Percentiles rank a stretch among this genome's conserved stretches.
Conservation (phyloP, 2,329 filamentous ascomycete species). For the Thermochaetoides dissita region DNA sequence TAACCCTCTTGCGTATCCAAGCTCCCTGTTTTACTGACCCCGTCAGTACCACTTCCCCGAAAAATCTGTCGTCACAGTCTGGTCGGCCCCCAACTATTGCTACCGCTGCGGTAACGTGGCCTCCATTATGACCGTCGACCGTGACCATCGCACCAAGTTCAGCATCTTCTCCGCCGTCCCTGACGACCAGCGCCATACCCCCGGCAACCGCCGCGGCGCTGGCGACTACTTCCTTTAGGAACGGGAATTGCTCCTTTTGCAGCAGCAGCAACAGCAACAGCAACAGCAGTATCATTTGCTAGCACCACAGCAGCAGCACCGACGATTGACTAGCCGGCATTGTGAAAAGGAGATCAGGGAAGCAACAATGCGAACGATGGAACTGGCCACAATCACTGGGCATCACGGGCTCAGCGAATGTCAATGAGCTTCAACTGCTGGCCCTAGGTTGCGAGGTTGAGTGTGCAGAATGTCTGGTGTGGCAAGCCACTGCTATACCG, state of each 20-base stretch:
- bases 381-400: not conserved
- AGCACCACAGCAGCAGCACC: too few relatives aligned
- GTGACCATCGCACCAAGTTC: constrained; percentile 78
- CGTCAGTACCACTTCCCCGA: constrained; percentile 77
- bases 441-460: too few relatives aligned
- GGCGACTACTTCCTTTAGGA: constrained; percentile 55
- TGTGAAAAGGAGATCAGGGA: not conserved
- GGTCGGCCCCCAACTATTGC: constrained; percentile 94
- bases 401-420: too few relatives aligned
- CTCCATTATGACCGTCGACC: constrained; percentile 85
- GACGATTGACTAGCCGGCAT: too few relatives aligned
- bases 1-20: constrained; percentile 8
- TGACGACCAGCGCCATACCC: constrained; percentile 68
- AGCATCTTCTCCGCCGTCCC: constrained; percentile 86
- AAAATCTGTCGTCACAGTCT: constrained; percentile 92
- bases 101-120: constrained; percentile 94
- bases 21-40: not conserved
- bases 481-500: too few relatives aligned
- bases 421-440: too few relatives aligned
- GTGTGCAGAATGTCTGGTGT: too few relatives aligned
- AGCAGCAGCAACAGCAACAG: too few relatives aligned
- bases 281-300: not conserved
- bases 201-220: constrained; percentile 52
- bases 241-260: not conserved
- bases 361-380: not conserved